Base-by-base conservation (phyloP, 2,329 filamentous ascomycete genomes). In the Orbilia javanica region DNA sequence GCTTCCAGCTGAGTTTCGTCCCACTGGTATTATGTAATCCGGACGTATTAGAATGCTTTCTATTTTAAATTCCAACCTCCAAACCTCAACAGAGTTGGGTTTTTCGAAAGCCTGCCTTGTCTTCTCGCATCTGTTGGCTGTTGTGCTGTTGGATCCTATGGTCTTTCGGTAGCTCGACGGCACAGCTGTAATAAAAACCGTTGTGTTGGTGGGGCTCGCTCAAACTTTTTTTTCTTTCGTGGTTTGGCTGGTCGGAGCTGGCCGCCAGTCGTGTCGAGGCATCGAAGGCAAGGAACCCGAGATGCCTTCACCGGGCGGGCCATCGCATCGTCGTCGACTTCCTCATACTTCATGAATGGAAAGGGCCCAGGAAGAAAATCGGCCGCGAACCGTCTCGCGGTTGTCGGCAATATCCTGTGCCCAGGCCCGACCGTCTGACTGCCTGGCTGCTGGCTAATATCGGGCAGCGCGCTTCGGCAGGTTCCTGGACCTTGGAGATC, bases 401-500 rank as follows among this genome's bases (percentile, higher is more conserved):
- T 22, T 57, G 52, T 57, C 52, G 29, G 29, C 15, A n/a, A 36
- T 20, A n/a, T 22, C 29, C 10, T 11, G 52, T 20, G 29, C 1
- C n/a, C 29, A 36, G 15, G 7, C 10, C 29, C 29, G n/a, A n/a
- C 4, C n/a, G n/a, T n/a, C n/a, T n/a, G n/a, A n/a, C 18, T 11
- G 15, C 29, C 25, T 20, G 52, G 13, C 25, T 53, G 18, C 27
- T 11, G 22, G 29, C 10, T 31, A 27, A 44, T 44, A 10, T 44
- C 50, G 0, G 22, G 25, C 25, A 18, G 25, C 50, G 55, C 31
- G 55, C 31, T 39, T 60, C 55, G 55, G 55, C 20, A 34, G 31
- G n/a, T 44, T 44, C 18, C 34, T n/a, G n/a, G n/a, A n/a, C n/a
- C n/a, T 42, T 15, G 22, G 55, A 60, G 34, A 60, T 60, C 55